Evolutionary conservation across 2,329 filamentous ascomycete genomes (phyloP), one percentile per base, ranked within the genome.

Genomic region (Aureobasidium sp.): DNA sequence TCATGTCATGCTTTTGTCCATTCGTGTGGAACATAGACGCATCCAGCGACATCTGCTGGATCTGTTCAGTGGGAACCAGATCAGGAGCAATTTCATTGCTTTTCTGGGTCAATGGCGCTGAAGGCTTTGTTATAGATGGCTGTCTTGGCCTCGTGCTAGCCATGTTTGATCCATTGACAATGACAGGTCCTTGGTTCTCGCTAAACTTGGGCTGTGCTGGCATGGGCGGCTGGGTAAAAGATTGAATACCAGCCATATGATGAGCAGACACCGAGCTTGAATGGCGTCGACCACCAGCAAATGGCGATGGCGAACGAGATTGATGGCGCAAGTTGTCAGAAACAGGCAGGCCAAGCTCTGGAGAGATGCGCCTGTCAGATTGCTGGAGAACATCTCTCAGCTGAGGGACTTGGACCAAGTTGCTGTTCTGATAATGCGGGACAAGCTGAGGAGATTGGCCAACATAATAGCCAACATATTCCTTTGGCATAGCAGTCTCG

Each of bases 401-500:
- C 39, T 64, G 59, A 41, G 65, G 64, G 42, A 70, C 66, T 34
- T 67, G 63, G 25, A 41, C 22, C 19, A 47, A 38, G 16, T 54
- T 54, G 6, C 55, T 50, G 29, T 55, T 50, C 16, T 61, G 57
- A 51, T 62, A 64, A 41, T 66, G 65, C 19, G 66, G 66, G 14
- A 66, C 62, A 44, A 69, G 62, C 54, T 67, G 65, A 8, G 68
- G 65, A 40, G 74, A 71, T 22, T 75, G 71, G 10, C 68, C 69
- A 39, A 76, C 65, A 54, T 71, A 74, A 59, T 77, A 77, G 3
- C 74, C 74, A 11, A 75, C 66, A 58, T 76, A 77, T 55, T 77
- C 74, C 59, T 76, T 76, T 1, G 74, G 71, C 44, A 70, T 68
- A 10, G 67, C 66, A 50, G 64, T 66, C 12, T 68, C 64, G 14